Conservation (phyloP, 2,329 filamentous ascomycete species). For the Tricladium varicosporioides region DNA sequence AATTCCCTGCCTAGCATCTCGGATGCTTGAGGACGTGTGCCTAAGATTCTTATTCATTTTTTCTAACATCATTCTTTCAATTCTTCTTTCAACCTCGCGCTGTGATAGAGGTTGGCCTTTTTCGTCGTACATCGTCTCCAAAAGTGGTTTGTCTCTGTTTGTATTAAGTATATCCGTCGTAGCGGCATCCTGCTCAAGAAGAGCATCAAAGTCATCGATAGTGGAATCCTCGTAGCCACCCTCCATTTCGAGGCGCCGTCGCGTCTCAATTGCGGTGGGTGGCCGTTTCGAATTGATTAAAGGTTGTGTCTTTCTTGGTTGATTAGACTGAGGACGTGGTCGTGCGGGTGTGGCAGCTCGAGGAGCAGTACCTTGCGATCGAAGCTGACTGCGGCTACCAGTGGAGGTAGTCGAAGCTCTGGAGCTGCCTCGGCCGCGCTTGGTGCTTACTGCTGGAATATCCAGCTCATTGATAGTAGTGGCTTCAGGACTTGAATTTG, state of each 20-base stretch:
- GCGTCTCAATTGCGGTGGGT: slow-evolving; percentile 27
- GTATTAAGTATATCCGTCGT: slow-evolving; percentile 2
- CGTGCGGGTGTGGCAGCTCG: neutral
- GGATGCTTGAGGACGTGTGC: slow-evolving; percentile 51
- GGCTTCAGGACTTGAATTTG: neutral
- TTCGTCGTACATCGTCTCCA: slow-evolving; percentile 24
- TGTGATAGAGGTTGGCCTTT: slow-evolving; percentile 19
- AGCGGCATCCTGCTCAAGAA: slow-evolving; percentile 9
- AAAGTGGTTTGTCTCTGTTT: slow-evolving; percentile 8
- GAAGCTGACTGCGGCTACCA: neutral
- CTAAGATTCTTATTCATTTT: slow-evolving; percentile 53
- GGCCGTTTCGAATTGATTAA: slow-evolving; percentile 26
- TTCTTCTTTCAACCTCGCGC: slow-evolving; percentile 31
- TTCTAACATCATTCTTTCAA: slow-evolving; percentile 44
- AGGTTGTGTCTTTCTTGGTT: slow-evolving; percentile 6
- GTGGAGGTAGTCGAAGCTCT: neutral
- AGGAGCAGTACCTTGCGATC: neutral
- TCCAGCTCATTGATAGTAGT: neutral
- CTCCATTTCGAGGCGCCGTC: slow-evolving; percentile 28
- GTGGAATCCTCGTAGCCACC: slow-evolving; percentile 31
- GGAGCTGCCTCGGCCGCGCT: neutral
- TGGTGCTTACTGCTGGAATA: neutral
- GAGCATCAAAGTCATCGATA: slow-evolving; percentile 24
- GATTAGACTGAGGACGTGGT: neutral
- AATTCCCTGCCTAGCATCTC: slow-evolving; percentile 55